Evolutionary conservation across 495 filamentous ascomycete genomes (phyloP), one percentile per base, ranked within the genome.

Genomic region (Thozetella sp.): DNA sequence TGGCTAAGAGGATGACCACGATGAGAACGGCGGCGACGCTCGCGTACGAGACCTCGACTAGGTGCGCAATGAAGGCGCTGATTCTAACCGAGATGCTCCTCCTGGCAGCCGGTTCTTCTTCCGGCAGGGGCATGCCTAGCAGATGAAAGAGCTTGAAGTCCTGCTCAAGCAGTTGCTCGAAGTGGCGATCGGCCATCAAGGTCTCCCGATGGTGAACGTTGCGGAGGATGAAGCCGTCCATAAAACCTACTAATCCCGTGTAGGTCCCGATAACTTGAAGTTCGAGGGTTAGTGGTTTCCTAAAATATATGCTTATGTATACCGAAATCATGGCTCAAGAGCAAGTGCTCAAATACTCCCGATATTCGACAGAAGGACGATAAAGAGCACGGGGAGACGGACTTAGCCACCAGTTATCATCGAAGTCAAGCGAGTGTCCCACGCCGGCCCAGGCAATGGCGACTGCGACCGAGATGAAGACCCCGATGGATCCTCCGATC

Each of bases 221-320:
- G 10, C 74, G 68, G 9, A 76, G 63, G 10, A 75, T 71, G 51
- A 78, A 76, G 20, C 71, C 70, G 56, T 76, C 72, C 22, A 74
- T 63, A 54, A 76, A 66, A 12, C 76, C 72, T 34, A 76, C 63
- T 10, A 78, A 65, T 2, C 76, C 76, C 0, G 76, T 72, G 59
- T 74, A 78, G 2, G 74, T 78, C 19, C 76, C 76, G 59, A 76
- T 76, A 43, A 76, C n/a, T n/a, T n/a, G n/a, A n/a, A n/a, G n/a
- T n/a, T n/a, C n/a, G n/a, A n/a, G n/a, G n/a, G n/a, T n/a, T n/a
- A n/a, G n/a, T n/a, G n/a, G n/a, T n/a, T n/a, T n/a, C n/a, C n/a
- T n/a, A n/a, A n/a, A n/a, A n/a, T n/a, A n/a, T n/a, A n/a, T n/a
- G n/a, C n/a, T n/a, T n/a, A n/a, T n/a, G n/a, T n/a, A n/a, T n/a